phyloP scores from a whole-genome alignment of 257 asterid species.

The Thymus quinquecostatus region DNA sequence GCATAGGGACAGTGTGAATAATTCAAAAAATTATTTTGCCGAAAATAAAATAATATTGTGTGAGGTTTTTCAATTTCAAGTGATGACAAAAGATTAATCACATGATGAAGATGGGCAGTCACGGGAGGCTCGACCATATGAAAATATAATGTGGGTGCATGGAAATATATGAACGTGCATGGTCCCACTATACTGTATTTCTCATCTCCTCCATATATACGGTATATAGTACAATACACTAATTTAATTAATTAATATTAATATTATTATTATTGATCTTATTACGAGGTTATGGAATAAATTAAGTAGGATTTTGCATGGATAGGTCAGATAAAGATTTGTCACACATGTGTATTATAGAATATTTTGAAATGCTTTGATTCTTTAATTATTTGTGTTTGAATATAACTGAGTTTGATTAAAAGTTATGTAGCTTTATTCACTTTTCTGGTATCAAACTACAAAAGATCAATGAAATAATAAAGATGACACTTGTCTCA shows the following conservation, averaged over 20 bases:
- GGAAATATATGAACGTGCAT: neutral
- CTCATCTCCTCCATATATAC: neutral
- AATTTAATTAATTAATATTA: neutral
- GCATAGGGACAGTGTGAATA: too few relatives aligned
- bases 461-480: neutral
- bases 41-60: neutral
- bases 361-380: neutral
- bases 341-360: constrained; percentile 2
- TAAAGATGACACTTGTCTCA: neutral
- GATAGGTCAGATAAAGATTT: neutral
- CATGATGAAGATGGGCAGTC: constrained; percentile 48
- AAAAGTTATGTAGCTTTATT: neutral
- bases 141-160: neutral
- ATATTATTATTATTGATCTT: neutral
- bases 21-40: neutral
- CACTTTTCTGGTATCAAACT: neutral
- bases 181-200: constrained; percentile 22
- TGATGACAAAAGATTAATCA: constrained; percentile 45
- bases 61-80: constrained; percentile 1
- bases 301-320: constrained; percentile 15
- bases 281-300: neutral
- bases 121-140: constrained; percentile 38
- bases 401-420: neutral
- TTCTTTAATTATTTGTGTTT: neutral
- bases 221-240: neutral